Evolutionary conservation across 1,284 basidiomycete species (phyloP).

Genomic region (Baeospora myosura): DNA sequence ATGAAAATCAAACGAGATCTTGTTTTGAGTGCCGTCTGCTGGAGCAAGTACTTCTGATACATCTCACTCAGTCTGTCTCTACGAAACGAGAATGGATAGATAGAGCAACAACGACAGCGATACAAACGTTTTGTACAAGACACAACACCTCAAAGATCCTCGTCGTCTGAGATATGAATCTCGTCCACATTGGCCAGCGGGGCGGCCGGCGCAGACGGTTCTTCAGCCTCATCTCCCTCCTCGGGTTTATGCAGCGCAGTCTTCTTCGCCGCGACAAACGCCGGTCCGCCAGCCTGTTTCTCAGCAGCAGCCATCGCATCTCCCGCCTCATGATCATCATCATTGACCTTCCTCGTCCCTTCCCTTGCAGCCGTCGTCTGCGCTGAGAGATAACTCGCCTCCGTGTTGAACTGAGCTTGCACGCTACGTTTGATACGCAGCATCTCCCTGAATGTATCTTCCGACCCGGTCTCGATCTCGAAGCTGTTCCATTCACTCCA

Average conservation of each 20-base stretch:
- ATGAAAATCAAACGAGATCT: no score
- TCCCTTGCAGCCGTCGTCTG: slow-evolving; percentile 71
- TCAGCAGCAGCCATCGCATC: slow-evolving; percentile 22
- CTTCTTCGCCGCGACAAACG: slow-evolving; percentile 45
- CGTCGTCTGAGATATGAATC: slow-evolving; percentile 80
- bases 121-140: slow-evolving; percentile 6
- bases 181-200: slow-evolving; percentile 61
- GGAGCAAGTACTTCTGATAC: no score
- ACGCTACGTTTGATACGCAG: slow-evolving; percentile 96
- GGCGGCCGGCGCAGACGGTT: slow-evolving; percentile 17
- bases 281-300: slow-evolving; percentile 19
- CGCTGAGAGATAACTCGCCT: slow-evolving; percentile 82
- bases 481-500: slow-evolving; percentile 97
- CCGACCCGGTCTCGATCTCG: slow-evolving; percentile 95
- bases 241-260: slow-evolving; percentile 22
- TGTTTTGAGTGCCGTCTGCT: no score
- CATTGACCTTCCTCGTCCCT: slow-evolving; percentile 42
- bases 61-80: no score
- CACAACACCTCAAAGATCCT: slow-evolving; percentile 37
- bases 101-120: no score
- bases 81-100: no score
- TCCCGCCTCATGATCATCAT: slow-evolving; percentile 41
- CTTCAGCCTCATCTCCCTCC: slow-evolving; percentile 17
- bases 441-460: slow-evolving; percentile 99
- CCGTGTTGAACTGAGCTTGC: slow-evolving; percentile 98